Conservation (phyloP, 257 asterid species). For the Cruciata laevipes region DNA sequence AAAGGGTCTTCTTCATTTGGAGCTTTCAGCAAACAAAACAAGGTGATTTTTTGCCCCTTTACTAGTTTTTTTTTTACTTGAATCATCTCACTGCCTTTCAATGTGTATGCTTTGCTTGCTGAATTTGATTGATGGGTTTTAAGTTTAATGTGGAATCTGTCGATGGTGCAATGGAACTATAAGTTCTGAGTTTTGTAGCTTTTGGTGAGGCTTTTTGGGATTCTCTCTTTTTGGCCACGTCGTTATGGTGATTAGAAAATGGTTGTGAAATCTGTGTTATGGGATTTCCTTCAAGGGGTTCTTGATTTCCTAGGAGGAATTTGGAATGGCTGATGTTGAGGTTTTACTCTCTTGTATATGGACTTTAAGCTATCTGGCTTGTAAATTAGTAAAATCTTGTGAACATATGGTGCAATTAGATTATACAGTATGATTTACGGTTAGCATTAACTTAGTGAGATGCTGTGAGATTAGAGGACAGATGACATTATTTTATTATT, state of each 20-base stretch:
- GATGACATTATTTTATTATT: background rate
- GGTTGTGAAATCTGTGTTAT: background rate
- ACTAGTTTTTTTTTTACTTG: background rate
- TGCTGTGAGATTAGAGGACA: background rate
- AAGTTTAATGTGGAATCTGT: background rate
- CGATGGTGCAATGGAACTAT: background rate
- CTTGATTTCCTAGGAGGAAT: background rate
- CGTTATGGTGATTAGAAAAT: background rate
- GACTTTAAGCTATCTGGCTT: background rate
- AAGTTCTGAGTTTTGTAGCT: background rate
- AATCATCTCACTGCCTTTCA: background rate
- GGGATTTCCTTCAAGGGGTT: background rate
- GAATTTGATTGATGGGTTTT: background rate
- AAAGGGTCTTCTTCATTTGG: conserved; percentile 8
- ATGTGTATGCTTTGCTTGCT: background rate
- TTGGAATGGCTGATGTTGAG: background rate
- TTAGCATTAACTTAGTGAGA: background rate
- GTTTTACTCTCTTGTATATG: background rate
- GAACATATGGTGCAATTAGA: background rate
- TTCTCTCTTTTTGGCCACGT: background rate
- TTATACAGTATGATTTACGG: background rate
- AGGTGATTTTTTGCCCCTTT: background rate
- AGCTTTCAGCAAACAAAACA: conserved; percentile 1
- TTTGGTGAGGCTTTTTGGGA: background rate
- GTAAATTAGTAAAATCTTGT: background rate